Base-by-base conservation (phyloP, 1,139 yeast genomes). In the Saccharomyces uvarum region DNA sequence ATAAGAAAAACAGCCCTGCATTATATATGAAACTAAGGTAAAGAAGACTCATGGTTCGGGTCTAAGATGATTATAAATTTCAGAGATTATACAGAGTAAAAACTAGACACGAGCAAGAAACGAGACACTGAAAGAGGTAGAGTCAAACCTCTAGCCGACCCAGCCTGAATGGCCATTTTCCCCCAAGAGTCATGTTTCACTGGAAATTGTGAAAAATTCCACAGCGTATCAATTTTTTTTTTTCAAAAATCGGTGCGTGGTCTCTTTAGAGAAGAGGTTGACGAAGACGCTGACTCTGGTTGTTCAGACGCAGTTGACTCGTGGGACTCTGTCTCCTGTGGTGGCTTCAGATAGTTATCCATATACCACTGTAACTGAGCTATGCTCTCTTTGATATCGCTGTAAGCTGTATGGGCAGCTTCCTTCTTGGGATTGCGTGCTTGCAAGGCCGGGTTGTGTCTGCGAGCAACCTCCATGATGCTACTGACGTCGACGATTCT, bases 321-420 rank as follows among this genome's bases (percentile, higher is more conserved):
- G 44, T 16, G 24, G 24, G 44, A 38, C 44, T 38, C 53, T 0
- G 71, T 67, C 49, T 69, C 71, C 6, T 47, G 51, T 33, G 61
- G 53, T 31, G 51, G 54, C 53, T 67, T 68, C 57, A 84, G 74
- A 63, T 88, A 90, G 63, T 86, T 74, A 19, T 83, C 80, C 54
- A 79, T 75, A 68, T 84, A 89, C 89, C 95, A 93, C 62, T 76
- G 78, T 65, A 93, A 75, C 68, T 93, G 97, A 11, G 73, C 80
- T 47, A 95, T 91, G 66, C 97, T 88, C 69, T 93, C 99, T 54
- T 88, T 65, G 51, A 95, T 91, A 70, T 95, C 99, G 9, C 84
- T 77, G 61, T 80, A 80, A 0, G 99, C 99, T 0, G 98, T 91
- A 69, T 95, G 99, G 1, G 77, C 77, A 13, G 78, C 77, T 49